These are phyloP conservation scores for Gorgonomyces haynaldii DNA, from an alignment of 192 early-diverging fungal genomes.

Conservation along the genomic window DNA sequence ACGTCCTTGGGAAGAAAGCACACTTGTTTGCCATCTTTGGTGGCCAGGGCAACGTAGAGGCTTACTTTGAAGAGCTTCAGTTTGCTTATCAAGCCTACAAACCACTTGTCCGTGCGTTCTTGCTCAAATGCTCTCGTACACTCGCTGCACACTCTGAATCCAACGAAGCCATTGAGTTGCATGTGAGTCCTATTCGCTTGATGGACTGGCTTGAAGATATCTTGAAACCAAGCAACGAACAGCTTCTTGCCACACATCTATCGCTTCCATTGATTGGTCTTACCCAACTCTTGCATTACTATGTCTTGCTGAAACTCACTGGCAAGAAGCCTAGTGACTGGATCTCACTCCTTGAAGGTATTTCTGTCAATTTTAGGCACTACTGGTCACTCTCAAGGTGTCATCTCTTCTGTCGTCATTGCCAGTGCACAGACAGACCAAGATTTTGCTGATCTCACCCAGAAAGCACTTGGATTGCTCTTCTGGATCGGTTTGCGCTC, in stretches of 20 bases:
- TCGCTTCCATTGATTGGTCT: constrained; percentile 82
- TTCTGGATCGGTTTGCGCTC: constrained; percentile 76
- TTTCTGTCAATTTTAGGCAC: constrained; percentile 32
- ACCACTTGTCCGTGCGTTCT: constrained; percentile 62
- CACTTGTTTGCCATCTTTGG: constrained; percentile 94
- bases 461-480: constrained; percentile 67
- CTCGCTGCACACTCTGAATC: constrained; percentile 51
- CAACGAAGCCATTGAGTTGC: constrained; percentile 29
- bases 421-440: constrained; percentile 64
- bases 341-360: constrained; percentile 31
- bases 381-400: constrained; percentile 86
- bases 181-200: constrained; percentile 54
- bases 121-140: constrained; percentile 44
- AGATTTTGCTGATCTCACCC: constrained; percentile 62
- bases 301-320: constrained; percentile 61
- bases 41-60: constrained; percentile 89
- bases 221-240: constrained; percentile 67
- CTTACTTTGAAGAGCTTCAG: constrained; percentile 87
- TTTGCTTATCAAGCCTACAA: constrained; percentile 70
- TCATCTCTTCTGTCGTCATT: constrained; percentile 74
- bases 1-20: too few species aligned
- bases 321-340: constrained; percentile 38
- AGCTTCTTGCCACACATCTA: constrained; percentile 66
- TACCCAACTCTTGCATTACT: constrained; percentile 81
- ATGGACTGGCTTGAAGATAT: constrained; percentile 70